Evolutionary conservation across 1,284 basidiomycete genomes (phyloP).

Genomic region (Moesziomyces parantarcticus): DNA sequence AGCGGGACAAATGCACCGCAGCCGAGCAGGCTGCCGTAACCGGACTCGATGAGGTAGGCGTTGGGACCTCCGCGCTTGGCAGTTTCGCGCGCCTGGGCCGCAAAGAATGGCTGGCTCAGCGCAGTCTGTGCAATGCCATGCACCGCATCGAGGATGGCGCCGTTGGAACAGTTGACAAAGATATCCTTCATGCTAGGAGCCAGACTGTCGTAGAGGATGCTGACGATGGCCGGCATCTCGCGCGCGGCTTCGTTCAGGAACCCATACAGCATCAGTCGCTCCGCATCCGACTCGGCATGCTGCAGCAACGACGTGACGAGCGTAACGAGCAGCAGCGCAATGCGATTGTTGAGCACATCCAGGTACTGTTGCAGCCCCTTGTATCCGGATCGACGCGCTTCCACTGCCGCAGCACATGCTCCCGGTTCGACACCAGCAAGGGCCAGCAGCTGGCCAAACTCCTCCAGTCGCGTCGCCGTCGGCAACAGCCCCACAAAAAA

Average conservation of each 20-base stretch:
- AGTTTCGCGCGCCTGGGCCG: conserved; percentile 63
- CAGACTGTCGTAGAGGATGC: conserved; percentile 62
- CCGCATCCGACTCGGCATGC: conserved; percentile 58
- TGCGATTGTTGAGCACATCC: conserved; percentile 56
- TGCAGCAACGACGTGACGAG: conserved; percentile 56
- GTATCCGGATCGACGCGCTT: conserved; percentile 39
- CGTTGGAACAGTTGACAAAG: conserved; percentile 58
- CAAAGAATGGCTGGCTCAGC: conserved; percentile 61
- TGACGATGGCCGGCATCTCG: conserved; percentile 60
- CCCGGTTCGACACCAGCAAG: conserved; percentile 48
- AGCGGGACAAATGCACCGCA: conserved; percentile 57
- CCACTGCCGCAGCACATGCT: conserved; percentile 38
- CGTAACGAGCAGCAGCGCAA: conserved; percentile 58
- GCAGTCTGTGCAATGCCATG: conserved; percentile 60
- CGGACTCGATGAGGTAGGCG: conserved; percentile 60
- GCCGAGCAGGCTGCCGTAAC: conserved; percentile 58
- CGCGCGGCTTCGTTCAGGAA: conserved; percentile 60
- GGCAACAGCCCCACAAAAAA: conserved; percentile 62
- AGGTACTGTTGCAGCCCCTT: conserved; percentile 52
- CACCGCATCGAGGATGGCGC: conserved; percentile 59
- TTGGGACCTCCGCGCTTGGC: conserved; percentile 55
- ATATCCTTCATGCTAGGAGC: conserved; percentile 58
- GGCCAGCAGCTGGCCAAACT: conserved; percentile 54
- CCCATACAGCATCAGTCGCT: conserved; percentile 54
- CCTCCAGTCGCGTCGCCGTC: conserved; percentile 53